Conservation (phyloP, 2,329 filamentous ascomycete species). For the Alternaria arborescens region DNA sequence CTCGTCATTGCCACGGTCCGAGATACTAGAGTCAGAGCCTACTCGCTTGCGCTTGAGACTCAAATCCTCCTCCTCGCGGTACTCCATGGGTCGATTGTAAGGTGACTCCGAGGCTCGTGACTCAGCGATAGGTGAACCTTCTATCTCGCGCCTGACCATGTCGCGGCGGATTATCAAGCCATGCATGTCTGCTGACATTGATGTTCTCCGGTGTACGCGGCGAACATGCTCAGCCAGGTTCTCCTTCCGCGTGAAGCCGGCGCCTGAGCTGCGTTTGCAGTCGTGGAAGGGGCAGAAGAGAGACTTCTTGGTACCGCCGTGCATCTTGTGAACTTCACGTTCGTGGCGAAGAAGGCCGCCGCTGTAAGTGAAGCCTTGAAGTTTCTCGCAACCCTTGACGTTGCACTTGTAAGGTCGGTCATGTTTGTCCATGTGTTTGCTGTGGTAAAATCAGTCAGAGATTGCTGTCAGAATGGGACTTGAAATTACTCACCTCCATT, state of each 20-base stretch:
- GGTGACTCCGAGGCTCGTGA: constrained; percentile 37
- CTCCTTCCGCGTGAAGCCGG: constrained; percentile 91
- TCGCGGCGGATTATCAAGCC: constrained; percentile 43
- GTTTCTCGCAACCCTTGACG: constrained; percentile 84
- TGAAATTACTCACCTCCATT: constrained; percentile 80
- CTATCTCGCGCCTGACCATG: constrained; percentile 26
- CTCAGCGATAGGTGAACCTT: constrained; percentile 31
- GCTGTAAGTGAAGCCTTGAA: constrained; percentile 93
- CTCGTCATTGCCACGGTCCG: constrained; percentile 40
- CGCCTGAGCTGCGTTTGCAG: constrained; percentile 88
- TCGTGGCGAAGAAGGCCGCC: constrained; percentile 89
- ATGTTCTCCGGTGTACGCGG: constrained; percentile 72
- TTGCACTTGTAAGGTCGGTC: constrained; percentile 90
- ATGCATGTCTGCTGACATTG: constrained; percentile 48
- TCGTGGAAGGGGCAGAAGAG: constrained; percentile 85
- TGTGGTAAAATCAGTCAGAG: constrained; percentile 50
- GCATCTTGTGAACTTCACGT: constrained; percentile 90
- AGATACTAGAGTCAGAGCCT: constrained; percentile 36
- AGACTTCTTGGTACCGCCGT: constrained; percentile 86
- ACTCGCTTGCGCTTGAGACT: constrained; percentile 46
- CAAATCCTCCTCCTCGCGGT: constrained; percentile 36
- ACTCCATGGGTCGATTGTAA: constrained; percentile 34
- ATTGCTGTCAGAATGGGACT: constrained; percentile 24
- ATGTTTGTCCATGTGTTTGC: constrained; percentile 99
- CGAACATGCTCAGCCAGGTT: constrained; percentile 94